Conservation (phyloP, 164 flowering plant species). For the Magnolia sinica region DNA sequence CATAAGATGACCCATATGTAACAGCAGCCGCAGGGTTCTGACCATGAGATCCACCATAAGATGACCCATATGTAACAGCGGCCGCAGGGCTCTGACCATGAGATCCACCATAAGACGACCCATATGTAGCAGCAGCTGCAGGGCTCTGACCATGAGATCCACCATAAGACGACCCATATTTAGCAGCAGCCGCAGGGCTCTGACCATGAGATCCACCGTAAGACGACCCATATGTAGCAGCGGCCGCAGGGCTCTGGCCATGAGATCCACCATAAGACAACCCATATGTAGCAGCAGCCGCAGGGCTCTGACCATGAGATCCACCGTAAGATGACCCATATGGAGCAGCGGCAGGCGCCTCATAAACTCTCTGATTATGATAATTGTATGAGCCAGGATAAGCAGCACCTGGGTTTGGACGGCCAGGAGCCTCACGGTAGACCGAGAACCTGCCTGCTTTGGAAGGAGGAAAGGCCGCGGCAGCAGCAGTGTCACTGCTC, state of each 20-base stretch:
- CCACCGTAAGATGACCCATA: constrained; percentile 35
- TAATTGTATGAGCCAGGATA: constrained; percentile 38
- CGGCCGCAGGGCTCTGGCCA: constrained; percentile 30
- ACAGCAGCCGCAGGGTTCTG: constrained; percentile 32
- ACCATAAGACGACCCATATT: constrained; percentile 36
- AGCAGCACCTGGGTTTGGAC: constrained; percentile 34
- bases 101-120: constrained; percentile 30
- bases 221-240: constrained; percentile 29
- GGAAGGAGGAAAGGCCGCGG: constrained; percentile 35
- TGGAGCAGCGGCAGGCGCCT: constrained; percentile 27
- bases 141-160: constrained; percentile 34
- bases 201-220: constrained; percentile 33
- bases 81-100: constrained; percentile 34
- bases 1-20: constrained; percentile 35
- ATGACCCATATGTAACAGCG: constrained; percentile 28
- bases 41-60: constrained; percentile 30
- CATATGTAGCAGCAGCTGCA: constrained; percentile 26
- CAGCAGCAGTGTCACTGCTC: constrained; percentile 25
- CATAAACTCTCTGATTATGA: constrained; percentile 34
- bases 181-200: constrained; percentile 28
- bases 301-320: constrained; percentile 33
- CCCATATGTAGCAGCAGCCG: constrained; percentile 28
- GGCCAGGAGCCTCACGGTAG: constrained; percentile 35
- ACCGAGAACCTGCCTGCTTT: constrained; percentile 36
- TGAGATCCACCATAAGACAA: constrained; percentile 33